These are phyloP conservation scores for Aspergillus coremiiformis DNA, from an alignment of 495 filamentous ascomycete genomes.

Conservation along the genomic window DNA sequence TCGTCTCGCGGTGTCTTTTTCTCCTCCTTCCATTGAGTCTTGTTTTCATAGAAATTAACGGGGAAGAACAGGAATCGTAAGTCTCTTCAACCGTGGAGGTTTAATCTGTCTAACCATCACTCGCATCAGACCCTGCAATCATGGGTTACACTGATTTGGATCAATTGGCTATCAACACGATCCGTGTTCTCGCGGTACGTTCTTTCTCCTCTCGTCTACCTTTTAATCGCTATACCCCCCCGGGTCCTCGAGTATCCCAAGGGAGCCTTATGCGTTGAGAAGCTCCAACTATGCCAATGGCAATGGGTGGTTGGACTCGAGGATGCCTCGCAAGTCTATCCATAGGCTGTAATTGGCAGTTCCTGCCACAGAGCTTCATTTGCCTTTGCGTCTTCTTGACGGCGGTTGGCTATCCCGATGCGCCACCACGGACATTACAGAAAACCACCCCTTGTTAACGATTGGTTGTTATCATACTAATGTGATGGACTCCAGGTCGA, in stretches of 20 bases:
- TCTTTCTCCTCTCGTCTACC: slow-evolving; percentile 3
- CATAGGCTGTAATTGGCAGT: too few species aligned
- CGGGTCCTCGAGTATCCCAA: slow-evolving; percentile 4
- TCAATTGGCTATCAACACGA: slow-evolving; percentile 91
- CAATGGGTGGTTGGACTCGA: too few species aligned
- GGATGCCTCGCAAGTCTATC: too few species aligned
- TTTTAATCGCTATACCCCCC: slow-evolving; percentile 6
- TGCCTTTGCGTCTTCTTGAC: not conserved
- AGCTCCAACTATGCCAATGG: not conserved
- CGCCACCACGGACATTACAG: not conserved
- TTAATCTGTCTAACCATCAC: slow-evolving; percentile 5
- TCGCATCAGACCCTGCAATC: slow-evolving; percentile 43
- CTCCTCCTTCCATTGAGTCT: slow-evolving; percentile 5
- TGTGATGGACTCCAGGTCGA: slow-evolving; percentile 60
- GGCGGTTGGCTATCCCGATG: not conserved
- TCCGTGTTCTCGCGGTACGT: slow-evolving; percentile 84
- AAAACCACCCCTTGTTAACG: not conserved
- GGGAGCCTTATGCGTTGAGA: not conserved
- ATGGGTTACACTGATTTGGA: slow-evolving; percentile 88
- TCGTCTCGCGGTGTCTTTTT: slow-evolving; percentile 9
- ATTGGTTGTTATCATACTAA: slow-evolving; percentile 9
- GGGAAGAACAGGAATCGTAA: slow-evolving; percentile 5
- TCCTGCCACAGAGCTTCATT: not conserved
- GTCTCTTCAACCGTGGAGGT: not conserved
- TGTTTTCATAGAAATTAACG: not conserved